Base-by-base conservation (phyloP, 2,329 filamentous ascomycete genomes). In the Diplodia seriata region DNA sequence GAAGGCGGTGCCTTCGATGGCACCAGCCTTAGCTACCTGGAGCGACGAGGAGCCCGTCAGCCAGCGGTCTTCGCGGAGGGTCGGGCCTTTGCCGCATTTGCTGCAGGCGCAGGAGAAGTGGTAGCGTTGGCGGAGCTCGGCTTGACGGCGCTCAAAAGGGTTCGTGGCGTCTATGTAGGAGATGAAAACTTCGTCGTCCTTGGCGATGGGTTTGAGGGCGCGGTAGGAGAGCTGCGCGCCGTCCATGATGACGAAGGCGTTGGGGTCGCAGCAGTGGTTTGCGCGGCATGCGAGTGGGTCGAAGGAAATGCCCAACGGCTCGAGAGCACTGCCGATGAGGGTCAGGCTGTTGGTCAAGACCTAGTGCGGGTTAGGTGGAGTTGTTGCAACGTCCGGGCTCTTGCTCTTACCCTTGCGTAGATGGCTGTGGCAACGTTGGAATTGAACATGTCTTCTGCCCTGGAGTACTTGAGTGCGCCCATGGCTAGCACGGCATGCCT, bases 201-300 rank as follows among this genome's bases (percentile, higher is more conserved):
- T 80, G 20, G 78, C 75, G 69, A 90, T 87, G 0, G 82, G 79
- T 14, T 77, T 78, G 1, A 88, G 76, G 0, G 87, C 83, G 40
- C 86, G 84, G 38, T 89, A 73, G 15, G 79, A 79, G 11, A 87
- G 75, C 38, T 78, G 74, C 3, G 82, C 77, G 23, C 85, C 83
- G 68, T 89, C 85, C 77, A 89, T 88, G 14, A 85, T 81, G 20
- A 88, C 81, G 36, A 83, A 82, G 2, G 85, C 82, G 70, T 90
- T 90, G 3, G 86, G 86, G 29, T 84, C 80, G 73, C 88, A 90
- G 53, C 85, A 88, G 73, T 90, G 88, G 70, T 90, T 90, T 53
- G 87, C 80, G 18, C 83, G 77, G 33, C 85, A 81, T 2, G 85
- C 79, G 20, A 82, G 78, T 0, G 86, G 85, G 69, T 89, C 85